Conservation (phyloP, 2,329 filamentous ascomycete species). For the Colletotrichum orbiculare region DNA sequence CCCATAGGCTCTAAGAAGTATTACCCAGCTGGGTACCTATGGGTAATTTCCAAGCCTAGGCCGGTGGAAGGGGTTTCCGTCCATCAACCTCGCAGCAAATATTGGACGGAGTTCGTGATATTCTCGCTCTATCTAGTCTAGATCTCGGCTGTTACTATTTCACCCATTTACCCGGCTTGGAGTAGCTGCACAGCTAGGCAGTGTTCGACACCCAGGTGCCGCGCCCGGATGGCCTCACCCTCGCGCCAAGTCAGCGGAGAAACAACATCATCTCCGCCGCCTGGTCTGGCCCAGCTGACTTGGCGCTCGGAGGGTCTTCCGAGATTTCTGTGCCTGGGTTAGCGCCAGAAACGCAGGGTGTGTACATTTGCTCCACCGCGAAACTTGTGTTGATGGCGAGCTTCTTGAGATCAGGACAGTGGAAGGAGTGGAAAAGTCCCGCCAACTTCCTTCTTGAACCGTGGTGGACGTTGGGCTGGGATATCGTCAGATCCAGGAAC, state of each 20-base stretch:
- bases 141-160: not conserved
- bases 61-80: slow-evolving; percentile 8
- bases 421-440: too few relatives aligned
- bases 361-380: not conserved
- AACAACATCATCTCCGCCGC: slow-evolving; percentile 6
- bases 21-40: too few relatives aligned
- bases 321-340: slow-evolving; percentile 32
- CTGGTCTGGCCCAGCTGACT: slow-evolving; percentile 13
- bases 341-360: slow-evolving; percentile 12
- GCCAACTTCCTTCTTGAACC: too few relatives aligned
- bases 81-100: not conserved
- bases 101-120: not conserved
- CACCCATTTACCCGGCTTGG: slow-evolving; percentile 25
- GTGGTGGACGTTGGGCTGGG: too few relatives aligned
- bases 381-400: not conserved
- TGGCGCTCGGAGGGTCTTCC: slow-evolving; percentile 28
- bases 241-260: not conserved
- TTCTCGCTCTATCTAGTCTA: not conserved
- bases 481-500: not conserved
- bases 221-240: too few relatives aligned
- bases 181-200: not conserved
- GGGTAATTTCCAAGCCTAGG: too few relatives aligned
- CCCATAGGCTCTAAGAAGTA: too few relatives aligned
- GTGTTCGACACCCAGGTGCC: not conserved
- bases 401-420: too few relatives aligned